Evolutionary conservation across 805 yeast species (phyloP).

Genomic region (Metschnikowia proteae): DNA sequence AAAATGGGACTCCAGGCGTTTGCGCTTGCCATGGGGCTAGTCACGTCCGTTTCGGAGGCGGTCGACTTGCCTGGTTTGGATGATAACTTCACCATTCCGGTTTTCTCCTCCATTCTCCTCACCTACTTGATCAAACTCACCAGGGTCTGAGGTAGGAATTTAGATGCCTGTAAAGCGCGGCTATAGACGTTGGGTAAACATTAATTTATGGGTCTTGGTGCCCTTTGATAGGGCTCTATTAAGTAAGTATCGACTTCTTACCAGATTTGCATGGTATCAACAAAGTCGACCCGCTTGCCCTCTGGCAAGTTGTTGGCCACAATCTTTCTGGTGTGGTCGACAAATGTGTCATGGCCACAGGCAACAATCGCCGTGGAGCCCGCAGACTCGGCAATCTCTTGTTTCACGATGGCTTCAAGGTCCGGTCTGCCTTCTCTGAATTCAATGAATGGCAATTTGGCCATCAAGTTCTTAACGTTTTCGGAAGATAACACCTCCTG

Average conservation of each 20-base stretch:
- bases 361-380: slow-evolving; percentile 48
- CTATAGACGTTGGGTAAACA: not conserved
- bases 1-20: slow-evolving; percentile 48
- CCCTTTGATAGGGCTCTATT: slow-evolving; percentile 2
- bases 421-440: slow-evolving; percentile 46
- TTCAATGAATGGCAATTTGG: slow-evolving; percentile 34
- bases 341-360: slow-evolving; percentile 63
- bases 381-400: slow-evolving; percentile 33
- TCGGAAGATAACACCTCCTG: slow-evolving; percentile 3
- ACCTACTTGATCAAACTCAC: slow-evolving; percentile 39
- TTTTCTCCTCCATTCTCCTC: slow-evolving; percentile 68
- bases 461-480: slow-evolving; percentile 16
- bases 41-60: slow-evolving; percentile 86
- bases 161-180: not conserved
- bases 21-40: slow-evolving; percentile 65
- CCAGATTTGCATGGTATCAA: slow-evolving; percentile 77
- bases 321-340: slow-evolving; percentile 50
- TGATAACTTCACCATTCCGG: slow-evolving; percentile 94
- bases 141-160: not conserved
- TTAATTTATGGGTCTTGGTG: not conserved
- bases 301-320: slow-evolving; percentile 41
- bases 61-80: slow-evolving; percentile 74
- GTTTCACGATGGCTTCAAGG: slow-evolving; percentile 28
- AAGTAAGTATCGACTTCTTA: slow-evolving; percentile 8
- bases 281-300: slow-evolving; percentile 57